Base-by-base conservation (phyloP, 768 basidiomycete species). In the Mycena epipterygia region DNA sequence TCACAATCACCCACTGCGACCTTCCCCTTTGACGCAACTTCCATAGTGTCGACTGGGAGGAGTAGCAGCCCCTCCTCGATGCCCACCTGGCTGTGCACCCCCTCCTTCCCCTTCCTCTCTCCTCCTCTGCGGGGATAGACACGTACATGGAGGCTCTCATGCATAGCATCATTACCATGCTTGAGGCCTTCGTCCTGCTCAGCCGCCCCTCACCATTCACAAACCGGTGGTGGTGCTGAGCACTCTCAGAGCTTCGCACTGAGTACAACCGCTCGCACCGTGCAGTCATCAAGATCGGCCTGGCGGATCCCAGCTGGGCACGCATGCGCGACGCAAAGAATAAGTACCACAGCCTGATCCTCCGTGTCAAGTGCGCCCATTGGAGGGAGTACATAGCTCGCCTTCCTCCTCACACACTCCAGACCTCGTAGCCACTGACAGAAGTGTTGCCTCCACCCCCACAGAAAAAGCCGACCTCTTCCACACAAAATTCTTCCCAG, bases 281-380 rank as follows among this genome's bases (percentile, higher is more conserved):
- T 2, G 23, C 60, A 6, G 49, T 61, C 13, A 23, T 52, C 49
- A 63, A 63, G 61, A 27, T 52, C 27, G 49, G 52, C 49, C 49
- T 23, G 2, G 23, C n/a, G 2, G 6, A 63, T n/a, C 48, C 61
- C 12, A 52, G 61, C 61, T 63, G 61, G 49, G 49, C 2, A 0
- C 12, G 11, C 12, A 63, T 63, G 61, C 35, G 60, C 14, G 25
- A 1, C 0, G 60, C 60, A 3, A 46, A n/a, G 35, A 62, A 62
- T 33, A 16, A 12, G 60, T 61, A 61, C 46, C 60, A 35, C 60
- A 49, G 46, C 33, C 23, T 46, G 4, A 61, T 61, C 19, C 46
- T 44, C 0, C n/a, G 60, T 2, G 60, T 35, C 9, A 61, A 61
- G 17, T 14, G 35, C 2, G 35, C 42, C 29, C 58, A 60, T 30